Percentiles rank a stretch among this genome's conserved stretches.
Evolutionary conservation across 805 yeast genomes (phyloP).

Genomic region (Candida multigemmis): DNA sequence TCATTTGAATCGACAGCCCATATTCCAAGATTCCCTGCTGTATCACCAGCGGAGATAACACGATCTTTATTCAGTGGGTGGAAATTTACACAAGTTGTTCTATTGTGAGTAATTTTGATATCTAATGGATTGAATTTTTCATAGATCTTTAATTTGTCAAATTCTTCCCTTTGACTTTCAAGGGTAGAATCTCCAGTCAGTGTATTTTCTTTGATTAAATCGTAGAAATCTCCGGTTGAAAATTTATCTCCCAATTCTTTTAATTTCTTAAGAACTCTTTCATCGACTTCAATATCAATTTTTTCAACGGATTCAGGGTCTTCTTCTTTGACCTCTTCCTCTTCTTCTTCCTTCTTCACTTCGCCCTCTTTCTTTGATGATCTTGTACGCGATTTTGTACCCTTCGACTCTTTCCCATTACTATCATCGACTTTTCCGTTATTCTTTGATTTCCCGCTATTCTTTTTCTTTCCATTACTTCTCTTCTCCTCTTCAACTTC

Average conservation of each 20-base stretch:
- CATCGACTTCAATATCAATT: slow-evolving; percentile 7
- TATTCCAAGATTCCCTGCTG: slow-evolving; percentile 75
- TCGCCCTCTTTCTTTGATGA: no score
- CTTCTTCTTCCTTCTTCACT: slow-evolving; percentile 5
- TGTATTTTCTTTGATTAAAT: slow-evolving; percentile 28
- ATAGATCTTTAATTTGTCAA: slow-evolving; percentile 42
- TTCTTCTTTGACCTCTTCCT: slow-evolving; percentile 3
- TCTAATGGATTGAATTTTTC: slow-evolving; percentile 59
- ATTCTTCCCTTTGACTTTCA: slow-evolving; percentile 40
- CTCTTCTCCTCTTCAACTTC: slow-evolving; percentile 4
- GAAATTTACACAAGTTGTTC: slow-evolving; percentile 66
- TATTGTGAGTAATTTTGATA: slow-evolving; percentile 57
- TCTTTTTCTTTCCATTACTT: slow-evolving; percentile 3
- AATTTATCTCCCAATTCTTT: slow-evolving; percentile 38
- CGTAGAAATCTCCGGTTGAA: slow-evolving; percentile 67
- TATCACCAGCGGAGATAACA: slow-evolving; percentile 80
- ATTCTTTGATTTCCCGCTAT: slow-evolving; percentile 5
- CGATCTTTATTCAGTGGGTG: slow-evolving; percentile 65
- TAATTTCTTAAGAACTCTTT: slow-evolving; percentile 24
- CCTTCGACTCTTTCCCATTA: slow-evolving; percentile 4
- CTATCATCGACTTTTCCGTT: slow-evolving; percentile 3
- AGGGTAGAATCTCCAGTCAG: slow-evolving; percentile 29
- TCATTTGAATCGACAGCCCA: slow-evolving; percentile 63
- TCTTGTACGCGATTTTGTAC: slow-evolving; percentile 2
- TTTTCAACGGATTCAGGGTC: slow-evolving; percentile 5